These are phyloP conservation scores for Huntiella abstrusa DNA, from an alignment of 2,329 filamentous ascomycete genomes.

Conservation along the genomic window DNA sequence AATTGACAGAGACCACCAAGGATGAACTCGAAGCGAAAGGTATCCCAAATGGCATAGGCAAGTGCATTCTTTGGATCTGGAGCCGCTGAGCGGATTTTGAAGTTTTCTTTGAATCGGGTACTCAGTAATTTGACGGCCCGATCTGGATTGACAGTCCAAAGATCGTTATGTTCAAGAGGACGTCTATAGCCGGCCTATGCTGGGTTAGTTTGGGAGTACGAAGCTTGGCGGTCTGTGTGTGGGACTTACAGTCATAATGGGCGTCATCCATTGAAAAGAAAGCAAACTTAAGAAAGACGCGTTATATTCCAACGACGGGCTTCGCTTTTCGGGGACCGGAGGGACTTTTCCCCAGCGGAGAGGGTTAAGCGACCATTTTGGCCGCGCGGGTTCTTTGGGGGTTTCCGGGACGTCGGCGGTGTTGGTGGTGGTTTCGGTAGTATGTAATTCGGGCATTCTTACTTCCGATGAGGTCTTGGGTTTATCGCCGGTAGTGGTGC, in stretches of 20 bases:
- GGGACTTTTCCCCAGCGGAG: constrained; percentile 39
- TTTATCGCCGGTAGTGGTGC: too few species aligned
- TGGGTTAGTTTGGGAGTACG: constrained; percentile 3
- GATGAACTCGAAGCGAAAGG: constrained; percentile 69
- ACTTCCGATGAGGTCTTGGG: too few species aligned
- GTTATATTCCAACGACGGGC: constrained; percentile 46
- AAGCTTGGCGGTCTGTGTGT: background rate
- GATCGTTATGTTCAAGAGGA: constrained; percentile 62
- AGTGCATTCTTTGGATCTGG: constrained; percentile 41
- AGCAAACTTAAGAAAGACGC: constrained; percentile 58
- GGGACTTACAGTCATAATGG: constrained; percentile 56
- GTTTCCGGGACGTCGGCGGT: constrained; percentile 31
- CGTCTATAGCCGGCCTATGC: constrained; percentile 63
- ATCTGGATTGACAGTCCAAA: constrained; percentile 75
- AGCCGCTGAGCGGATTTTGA: constrained; percentile 50
- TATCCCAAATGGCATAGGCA: constrained; percentile 67
- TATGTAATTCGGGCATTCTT: too few species aligned
- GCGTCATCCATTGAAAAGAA: constrained; percentile 79
- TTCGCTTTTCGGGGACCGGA: constrained; percentile 33
- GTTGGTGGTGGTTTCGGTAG: background rate
- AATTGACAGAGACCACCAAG: constrained; percentile 65
- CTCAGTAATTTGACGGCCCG: constrained; percentile 55
- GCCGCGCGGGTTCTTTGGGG: background rate
- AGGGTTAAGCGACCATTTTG: constrained; percentile 27
- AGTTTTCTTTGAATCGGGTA: constrained; percentile 43